Evolutionary conservation across 805 yeast genomes (phyloP), one percentile per base, ranked within the genome.

Genomic region (Saccharomycopsis sp.): DNA sequence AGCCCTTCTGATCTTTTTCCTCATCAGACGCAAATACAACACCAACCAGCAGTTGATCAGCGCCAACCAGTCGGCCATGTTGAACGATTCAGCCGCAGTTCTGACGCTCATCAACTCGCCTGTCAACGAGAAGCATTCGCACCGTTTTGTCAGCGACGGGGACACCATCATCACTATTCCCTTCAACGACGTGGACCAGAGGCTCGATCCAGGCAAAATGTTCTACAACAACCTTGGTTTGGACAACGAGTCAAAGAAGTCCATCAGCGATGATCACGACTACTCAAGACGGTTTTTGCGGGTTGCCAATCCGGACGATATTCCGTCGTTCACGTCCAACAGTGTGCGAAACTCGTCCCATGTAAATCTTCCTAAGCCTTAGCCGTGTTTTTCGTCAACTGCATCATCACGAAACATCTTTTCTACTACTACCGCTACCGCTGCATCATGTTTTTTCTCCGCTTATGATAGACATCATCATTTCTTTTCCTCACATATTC

Each of bases 131-230:
- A 61, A 29, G n/a, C 57, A 53, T 34, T 34, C 53, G n/a, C 58
- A 53, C 24, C 57, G 55, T 24, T 61, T 48, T 29, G 56, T 46
- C 47, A 53, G 60, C 16, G 59, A 51, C 21, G 64, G 60, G 4
- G 66, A 61, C 9, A 62, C 65, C 15, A 53, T 63, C 47, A 65
- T 66, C 5, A 63, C 65, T 9, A 56, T 55, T 8, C 51, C 54
- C 34, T 55, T 54, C 20, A 55, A 24, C 18, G 68, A 70, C 55
- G 81, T 81, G n/a, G 89, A 83, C 68, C 84, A 79, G 64, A 69
- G 89, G 48, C 68, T 84, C 56, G 88, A 84, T 62, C 88, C 88
- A 3, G 70, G 74, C 55, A 76, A 76, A 51, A 73, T 81, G 72
- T 75, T 77, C 61, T 75, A 51, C 50, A 57, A 57, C 46, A 58